A percentile compares a stretch with the other conserved stretches of the same genome.
Evolutionary conservation across 208 protist genomes (phyloP).

Genomic region (Leishmania mexicana): DNA sequence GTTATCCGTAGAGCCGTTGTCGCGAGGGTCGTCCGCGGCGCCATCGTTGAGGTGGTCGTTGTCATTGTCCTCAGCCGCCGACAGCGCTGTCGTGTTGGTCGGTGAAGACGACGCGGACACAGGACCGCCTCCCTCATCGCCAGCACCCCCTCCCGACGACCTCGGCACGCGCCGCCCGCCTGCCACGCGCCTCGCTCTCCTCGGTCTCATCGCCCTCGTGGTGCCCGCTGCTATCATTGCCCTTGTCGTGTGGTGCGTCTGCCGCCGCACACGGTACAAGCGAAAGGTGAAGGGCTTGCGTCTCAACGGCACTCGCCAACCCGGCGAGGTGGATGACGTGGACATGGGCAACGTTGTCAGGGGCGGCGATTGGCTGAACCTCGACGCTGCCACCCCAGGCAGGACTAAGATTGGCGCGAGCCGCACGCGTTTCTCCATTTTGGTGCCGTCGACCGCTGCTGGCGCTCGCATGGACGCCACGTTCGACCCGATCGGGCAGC

Average conservation of each 20-base stretch:
- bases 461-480: not conserved
- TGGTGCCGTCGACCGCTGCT: not conserved
- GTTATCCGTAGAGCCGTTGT: not conserved
- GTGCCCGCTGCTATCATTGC: conserved; percentile 34
- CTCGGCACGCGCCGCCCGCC: not conserved
- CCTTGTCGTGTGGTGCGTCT: conserved; percentile 37
- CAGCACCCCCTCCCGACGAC: conserved; percentile 7
- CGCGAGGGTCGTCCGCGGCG: not conserved
- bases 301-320: conserved; percentile 45
- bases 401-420: not conserved
- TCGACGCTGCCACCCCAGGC: conserved; percentile 9
- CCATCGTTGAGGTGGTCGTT: not conserved
- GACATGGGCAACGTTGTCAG: conserved; percentile 48
- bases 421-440: conserved; percentile 3
- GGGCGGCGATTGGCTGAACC: conserved; percentile 51
- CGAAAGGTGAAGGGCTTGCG: conserved; percentile 33
- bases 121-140: not conserved
- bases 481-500: conserved; percentile 75
- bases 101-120: not conserved
- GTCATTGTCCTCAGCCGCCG: not conserved
- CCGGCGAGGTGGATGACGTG: conserved; percentile 52
- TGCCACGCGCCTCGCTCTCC: conserved; percentile 13
- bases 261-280: conserved; percentile 40
- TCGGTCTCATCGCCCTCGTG: conserved; percentile 51
- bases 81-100: not conserved